A percentile compares a stretch with the other conserved stretches of the same genome.
Evolutionary conservation across 1,284 basidiomycete species (phyloP).

Genomic region (Gomphus sp.): DNA sequence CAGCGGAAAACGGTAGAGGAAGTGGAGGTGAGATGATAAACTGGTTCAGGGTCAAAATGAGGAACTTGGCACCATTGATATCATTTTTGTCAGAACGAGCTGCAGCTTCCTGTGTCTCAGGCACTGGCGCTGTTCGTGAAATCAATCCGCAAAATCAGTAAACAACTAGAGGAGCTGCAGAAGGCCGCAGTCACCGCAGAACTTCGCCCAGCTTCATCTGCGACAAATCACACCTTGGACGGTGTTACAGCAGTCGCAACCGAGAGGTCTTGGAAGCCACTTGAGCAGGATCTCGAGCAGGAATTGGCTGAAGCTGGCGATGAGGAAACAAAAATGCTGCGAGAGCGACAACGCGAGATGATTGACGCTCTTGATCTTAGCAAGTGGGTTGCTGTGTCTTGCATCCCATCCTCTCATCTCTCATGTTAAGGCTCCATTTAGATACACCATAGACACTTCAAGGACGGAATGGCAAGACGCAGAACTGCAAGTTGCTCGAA

Average conservation of each 20-base stretch:
- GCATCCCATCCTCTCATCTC: constrained; percentile 13
- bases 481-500: constrained; percentile 56
- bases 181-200: constrained; percentile 63
- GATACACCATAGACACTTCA: constrained; percentile 70
- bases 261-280: constrained; percentile 17
- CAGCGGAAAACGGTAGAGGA: constrained; percentile 91
- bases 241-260: not conserved
- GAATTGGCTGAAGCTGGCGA: constrained; percentile 65
- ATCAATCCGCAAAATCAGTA: constrained; percentile 79
- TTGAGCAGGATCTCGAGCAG: constrained; percentile 17
- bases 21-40: constrained; percentile 49
- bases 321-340: constrained; percentile 36
- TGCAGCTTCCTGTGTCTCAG: constrained; percentile 81
- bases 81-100: constrained; percentile 56
- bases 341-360: constrained; percentile 74
- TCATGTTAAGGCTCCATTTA: constrained; percentile 23
- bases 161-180: constrained; percentile 73
- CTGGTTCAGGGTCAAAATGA: not conserved
- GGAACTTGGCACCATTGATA: not conserved
- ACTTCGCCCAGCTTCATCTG: constrained; percentile 20
- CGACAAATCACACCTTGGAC: constrained; percentile 25
- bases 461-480: constrained; percentile 67
- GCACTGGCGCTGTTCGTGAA: constrained; percentile 89
- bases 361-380: constrained; percentile 78
- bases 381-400: constrained; percentile 63